phyloP scores from a whole-genome alignment of 345 rosid species.

The Populus tremula region DNA sequence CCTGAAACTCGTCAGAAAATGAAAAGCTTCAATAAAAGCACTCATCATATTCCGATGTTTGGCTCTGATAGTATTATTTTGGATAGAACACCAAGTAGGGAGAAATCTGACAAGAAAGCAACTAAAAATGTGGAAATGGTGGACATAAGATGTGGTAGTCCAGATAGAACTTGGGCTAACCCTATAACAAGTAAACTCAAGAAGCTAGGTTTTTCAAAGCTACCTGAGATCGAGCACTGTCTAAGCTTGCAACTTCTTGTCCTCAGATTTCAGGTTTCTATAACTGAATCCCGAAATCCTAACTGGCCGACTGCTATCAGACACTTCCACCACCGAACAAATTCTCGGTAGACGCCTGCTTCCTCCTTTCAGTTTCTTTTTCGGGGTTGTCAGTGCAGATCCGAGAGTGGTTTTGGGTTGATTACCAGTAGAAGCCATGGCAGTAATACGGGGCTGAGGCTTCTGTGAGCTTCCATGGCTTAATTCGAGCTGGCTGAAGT shows the following conservation, averaged over 20 bases:
- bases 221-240: constrained; percentile 52
- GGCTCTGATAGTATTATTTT: constrained; percentile 46
- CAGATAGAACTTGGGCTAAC: constrained; percentile 72
- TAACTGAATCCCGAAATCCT: constrained; percentile 44
- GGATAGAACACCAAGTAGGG: constrained; percentile 60
- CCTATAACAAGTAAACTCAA: constrained; percentile 73
- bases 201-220: constrained; percentile 95
- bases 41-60: constrained; percentile 62
- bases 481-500: constrained; percentile 42
- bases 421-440: constrained; percentile 24
- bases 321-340: constrained; percentile 61
- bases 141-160: constrained; percentile 79
- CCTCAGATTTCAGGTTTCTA: constrained; percentile 54
- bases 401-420: constrained; percentile 24
- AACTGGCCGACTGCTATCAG: constrained; percentile 32
- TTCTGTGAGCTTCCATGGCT: constrained; percentile 35
- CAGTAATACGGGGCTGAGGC: constrained; percentile 16
- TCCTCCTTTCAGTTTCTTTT: constrained; percentile 51
- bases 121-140: constrained; percentile 74
- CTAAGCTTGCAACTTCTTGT: constrained; percentile 50
- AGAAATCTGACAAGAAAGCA: constrained; percentile 55
- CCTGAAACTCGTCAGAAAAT: constrained; percentile 39
- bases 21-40: constrained; percentile 44
- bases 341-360: constrained; percentile 46
- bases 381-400: constrained; percentile 32